Percentiles rank a stretch among this genome's conserved stretches.
phyloP scores from a whole-genome alignment of 768 basidiomycete genomes.

The Mycena epipterygia region DNA sequence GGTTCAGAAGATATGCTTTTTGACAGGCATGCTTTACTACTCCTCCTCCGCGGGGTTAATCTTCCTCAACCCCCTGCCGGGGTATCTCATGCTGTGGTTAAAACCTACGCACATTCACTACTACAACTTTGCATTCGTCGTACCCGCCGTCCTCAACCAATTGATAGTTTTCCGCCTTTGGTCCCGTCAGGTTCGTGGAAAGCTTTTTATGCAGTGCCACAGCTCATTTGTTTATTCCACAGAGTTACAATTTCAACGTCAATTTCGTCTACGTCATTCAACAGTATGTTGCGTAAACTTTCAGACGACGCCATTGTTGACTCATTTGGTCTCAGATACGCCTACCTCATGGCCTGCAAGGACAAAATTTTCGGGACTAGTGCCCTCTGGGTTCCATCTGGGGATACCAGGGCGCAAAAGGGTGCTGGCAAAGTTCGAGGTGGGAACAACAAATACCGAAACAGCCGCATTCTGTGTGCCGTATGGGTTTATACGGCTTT shows the following conservation, averaged over 20 bases:
- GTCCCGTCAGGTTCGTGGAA: slow-evolving; percentile 33
- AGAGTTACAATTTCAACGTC: slow-evolving; percentile 43
- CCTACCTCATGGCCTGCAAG: slow-evolving; percentile 47
- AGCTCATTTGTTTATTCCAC: neutral
- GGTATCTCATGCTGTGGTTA: no score
- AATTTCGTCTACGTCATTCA: slow-evolving; percentile 45
- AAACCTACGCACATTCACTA: no score
- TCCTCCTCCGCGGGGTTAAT: no score
- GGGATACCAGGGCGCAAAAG: slow-evolving; percentile 40
- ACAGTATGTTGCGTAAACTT: slow-evolving; percentile 18
- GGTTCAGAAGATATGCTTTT: no score
- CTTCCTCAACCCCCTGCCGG: no score
- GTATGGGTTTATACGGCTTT: slow-evolving; percentile 41
- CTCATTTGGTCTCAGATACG: slow-evolving; percentile 28
- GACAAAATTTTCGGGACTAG: slow-evolving; percentile 44
- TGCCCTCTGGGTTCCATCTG: slow-evolving; percentile 44
- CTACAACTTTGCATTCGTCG: no score
- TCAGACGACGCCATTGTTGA: neutral
- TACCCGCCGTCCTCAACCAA: no score
- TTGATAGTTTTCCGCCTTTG: no score
- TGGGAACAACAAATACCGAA: slow-evolving; percentile 44
- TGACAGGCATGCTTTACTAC: no score
- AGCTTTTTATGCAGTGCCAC: neutral
- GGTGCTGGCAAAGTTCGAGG: slow-evolving; percentile 39
- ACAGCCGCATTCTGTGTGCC: slow-evolving; percentile 45